Percentiles rank a stretch among this genome's conserved stretches.
phyloP scores from a whole-genome alignment of 1,139 yeast species.

The Kodamaea sp. region DNA sequence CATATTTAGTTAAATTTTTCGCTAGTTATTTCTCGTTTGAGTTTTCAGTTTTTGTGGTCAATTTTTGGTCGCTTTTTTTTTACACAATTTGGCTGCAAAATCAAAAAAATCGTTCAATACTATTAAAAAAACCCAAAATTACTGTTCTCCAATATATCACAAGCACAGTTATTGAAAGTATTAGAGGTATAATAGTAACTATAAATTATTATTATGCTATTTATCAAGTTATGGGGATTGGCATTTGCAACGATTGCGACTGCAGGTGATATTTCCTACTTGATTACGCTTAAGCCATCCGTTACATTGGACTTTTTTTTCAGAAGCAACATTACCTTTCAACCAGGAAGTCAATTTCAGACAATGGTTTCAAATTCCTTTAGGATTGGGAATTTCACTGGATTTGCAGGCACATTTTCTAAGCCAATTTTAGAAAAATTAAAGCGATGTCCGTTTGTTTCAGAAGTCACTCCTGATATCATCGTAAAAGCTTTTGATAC shows the following conservation, averaged over 20 bases:
- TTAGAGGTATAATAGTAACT: not conserved
- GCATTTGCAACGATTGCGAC: not conserved
- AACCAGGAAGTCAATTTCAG: conserved; percentile 34
- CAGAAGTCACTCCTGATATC: conserved; percentile 59
- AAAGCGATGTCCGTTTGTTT: conserved; percentile 46
- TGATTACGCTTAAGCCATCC: conserved; percentile 13
- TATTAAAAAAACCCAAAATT: not conserved
- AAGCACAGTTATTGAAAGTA: not conserved
- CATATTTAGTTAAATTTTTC: too few species aligned
- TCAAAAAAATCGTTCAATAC: not conserved
- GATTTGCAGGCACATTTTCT: conserved; percentile 59
- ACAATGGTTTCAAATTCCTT: conserved; percentile 44
- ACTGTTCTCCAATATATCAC: not conserved
- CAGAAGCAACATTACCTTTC: conserved; percentile 32
- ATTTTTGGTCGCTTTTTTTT: not conserved
- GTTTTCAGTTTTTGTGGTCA: too few species aligned
- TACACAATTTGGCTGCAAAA: conserved; percentile 1
- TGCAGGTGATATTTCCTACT: conserved; percentile 8
- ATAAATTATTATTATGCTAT: not conserved
- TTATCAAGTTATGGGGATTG: not conserved
- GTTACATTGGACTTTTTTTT: conserved; percentile 37
- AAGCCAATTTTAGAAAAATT: conserved; percentile 45
- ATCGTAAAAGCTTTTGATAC: conserved; percentile 44
- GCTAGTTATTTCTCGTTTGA: too few species aligned
- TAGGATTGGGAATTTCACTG: conserved; percentile 61